These are phyloP conservation scores for Vishniacozyma victoriae DNA, from an alignment of 768 basidiomycete genomes.

Conservation along the genomic window DNA sequence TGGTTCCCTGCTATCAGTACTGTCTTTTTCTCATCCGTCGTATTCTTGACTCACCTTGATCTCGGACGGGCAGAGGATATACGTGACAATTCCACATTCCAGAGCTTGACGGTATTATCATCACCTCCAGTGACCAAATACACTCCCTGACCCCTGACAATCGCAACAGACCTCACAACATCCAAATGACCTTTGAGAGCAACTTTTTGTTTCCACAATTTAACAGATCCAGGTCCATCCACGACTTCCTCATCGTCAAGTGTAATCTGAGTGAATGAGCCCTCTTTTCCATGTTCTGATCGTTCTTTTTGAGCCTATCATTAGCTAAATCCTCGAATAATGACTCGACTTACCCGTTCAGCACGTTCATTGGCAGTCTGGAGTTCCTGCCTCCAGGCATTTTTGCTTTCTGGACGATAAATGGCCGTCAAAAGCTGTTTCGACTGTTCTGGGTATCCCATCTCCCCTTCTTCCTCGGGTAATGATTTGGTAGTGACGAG, in stretches of 20 bases:
- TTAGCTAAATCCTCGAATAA: not conserved
- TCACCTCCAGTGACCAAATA: constrained; percentile 90
- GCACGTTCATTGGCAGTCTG: constrained; percentile 44
- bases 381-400: constrained; percentile 71
- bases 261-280: constrained; percentile 47
- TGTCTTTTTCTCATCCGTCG: not conserved
- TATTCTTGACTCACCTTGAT: not conserved
- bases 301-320: constrained; percentile 10
- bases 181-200: constrained; percentile 92
- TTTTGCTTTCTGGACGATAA: constrained; percentile 76
- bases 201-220: constrained; percentile 74
- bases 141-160: constrained; percentile 67
- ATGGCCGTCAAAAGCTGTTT: constrained; percentile 58
- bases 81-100: constrained; percentile 94
- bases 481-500: constrained; percentile 8
- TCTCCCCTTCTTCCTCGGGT: not conserved
- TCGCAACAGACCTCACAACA: constrained; percentile 80
- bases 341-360: constrained; percentile 26
- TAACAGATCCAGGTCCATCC: constrained; percentile 58
- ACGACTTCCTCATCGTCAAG: constrained; percentile 64
- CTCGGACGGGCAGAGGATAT: too few species aligned
- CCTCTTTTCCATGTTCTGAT: constrained; percentile 31
- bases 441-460: constrained; percentile 49
- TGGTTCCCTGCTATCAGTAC: too few species aligned
- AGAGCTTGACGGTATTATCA: constrained; percentile 91